phyloP scores from a whole-genome alignment of 2,329 filamentous ascomycete genomes.

The Myriosclerotinia curreyana region DNA sequence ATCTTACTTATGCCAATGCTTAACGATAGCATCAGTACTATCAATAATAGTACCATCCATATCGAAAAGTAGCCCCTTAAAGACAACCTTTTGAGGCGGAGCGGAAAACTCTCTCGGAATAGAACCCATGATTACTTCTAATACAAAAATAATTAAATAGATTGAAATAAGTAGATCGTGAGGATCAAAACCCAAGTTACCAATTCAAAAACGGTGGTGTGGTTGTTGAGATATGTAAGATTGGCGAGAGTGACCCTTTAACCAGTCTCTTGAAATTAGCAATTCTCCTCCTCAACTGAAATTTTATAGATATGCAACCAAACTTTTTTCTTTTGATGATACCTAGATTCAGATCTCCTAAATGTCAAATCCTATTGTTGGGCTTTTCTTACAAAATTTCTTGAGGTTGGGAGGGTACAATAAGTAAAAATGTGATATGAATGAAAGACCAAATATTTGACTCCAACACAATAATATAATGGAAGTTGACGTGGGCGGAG shows the following conservation, averaged over 20 bases:
- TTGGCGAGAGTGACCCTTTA: conserved; percentile 21
- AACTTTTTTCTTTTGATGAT: conserved; percentile 20
- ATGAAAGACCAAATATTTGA: background rate
- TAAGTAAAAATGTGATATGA: background rate
- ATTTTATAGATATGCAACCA: conserved; percentile 26
- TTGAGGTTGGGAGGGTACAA: background rate
- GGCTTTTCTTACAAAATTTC: background rate
- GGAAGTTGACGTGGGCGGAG: conserved; percentile 15
- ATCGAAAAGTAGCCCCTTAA: conserved; percentile 50
- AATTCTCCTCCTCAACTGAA: conserved; percentile 20
- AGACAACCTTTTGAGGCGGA: conserved; percentile 31
- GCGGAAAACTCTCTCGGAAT: conserved; percentile 26
- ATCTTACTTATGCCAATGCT: conserved; percentile 64
- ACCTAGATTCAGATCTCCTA: conserved; percentile 21
- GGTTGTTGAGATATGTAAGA: conserved; percentile 31
- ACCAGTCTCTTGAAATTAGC: conserved; percentile 3
- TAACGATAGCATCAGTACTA: conserved; percentile 71
- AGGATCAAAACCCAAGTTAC: conserved; percentile 28
- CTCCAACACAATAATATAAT: background rate
- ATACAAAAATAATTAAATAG: background rate
- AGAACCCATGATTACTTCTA: conserved; percentile 31
- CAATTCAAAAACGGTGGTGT: conserved; percentile 27
- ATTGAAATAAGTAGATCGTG: background rate
- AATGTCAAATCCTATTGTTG: background rate
- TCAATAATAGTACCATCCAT: conserved; percentile 81